These are phyloP conservation scores for Colletotrichum sp. DNA, from an alignment of 2,329 filamentous ascomycete species.

Conservation along the genomic window DNA sequence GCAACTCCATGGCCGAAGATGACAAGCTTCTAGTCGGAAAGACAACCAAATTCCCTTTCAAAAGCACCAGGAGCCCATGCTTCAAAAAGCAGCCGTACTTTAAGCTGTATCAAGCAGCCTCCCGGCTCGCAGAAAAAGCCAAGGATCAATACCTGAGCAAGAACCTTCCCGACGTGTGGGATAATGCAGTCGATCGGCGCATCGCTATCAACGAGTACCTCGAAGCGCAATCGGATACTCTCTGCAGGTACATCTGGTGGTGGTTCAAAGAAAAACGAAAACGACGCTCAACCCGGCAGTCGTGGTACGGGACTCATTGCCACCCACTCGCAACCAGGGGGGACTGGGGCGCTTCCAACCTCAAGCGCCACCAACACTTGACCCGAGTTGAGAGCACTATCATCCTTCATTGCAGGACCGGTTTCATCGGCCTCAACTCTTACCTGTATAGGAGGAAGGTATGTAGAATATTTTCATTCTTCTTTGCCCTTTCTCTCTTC, in stretches of 20 bases:
- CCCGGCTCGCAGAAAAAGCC: background rate
- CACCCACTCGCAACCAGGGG: background rate
- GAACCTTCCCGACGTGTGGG: background rate
- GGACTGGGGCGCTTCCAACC: background rate
- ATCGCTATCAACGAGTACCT: background rate
- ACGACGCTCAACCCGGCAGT: background rate
- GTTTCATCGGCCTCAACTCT: background rate
- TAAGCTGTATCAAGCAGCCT: background rate
- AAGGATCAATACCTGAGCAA: background rate
- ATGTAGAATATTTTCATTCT: background rate
- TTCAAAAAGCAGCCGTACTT: background rate
- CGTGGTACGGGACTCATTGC: background rate
- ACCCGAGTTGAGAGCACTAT: background rate
- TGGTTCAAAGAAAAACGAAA: background rate
- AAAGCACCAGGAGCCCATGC: background rate
- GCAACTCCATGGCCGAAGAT: background rate
- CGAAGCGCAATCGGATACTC: background rate
- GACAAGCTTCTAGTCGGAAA: background rate
- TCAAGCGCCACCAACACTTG: background rate
- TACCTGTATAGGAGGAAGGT: background rate
- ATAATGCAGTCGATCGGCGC: background rate
- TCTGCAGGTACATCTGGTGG: background rate
- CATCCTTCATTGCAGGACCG: background rate
- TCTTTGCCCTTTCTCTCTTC: background rate
- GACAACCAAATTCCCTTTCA: background rate